Conservation (phyloP, 805 yeast genomes). For the Scheffersomyces amazonensis region DNA sequence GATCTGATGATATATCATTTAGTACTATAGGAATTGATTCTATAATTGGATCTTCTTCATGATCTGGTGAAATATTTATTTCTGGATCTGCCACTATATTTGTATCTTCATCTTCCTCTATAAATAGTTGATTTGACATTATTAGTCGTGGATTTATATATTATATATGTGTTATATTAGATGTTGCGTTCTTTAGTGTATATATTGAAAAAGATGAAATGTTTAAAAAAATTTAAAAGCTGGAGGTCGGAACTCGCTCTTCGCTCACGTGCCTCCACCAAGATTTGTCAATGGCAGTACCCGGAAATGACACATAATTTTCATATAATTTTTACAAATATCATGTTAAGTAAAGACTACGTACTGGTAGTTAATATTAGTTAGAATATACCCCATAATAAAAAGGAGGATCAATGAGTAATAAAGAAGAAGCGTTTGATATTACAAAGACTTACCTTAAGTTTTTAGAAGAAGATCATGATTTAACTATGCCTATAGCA, state of each 20-base stretch:
- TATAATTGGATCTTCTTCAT: slow-evolving; percentile 36
- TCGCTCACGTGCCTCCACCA: too few relatives aligned
- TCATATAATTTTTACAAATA: too few relatives aligned
- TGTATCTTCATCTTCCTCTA: slow-evolving; percentile 21
- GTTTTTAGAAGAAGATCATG: slow-evolving; percentile 86
- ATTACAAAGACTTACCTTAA: slow-evolving; percentile 76
- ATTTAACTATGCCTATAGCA: slow-evolving; percentile 98
- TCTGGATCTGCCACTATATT: slow-evolving; percentile 33
- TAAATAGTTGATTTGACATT: slow-evolving; percentile 19
- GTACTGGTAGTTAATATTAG: too few relatives aligned
- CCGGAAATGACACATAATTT: too few relatives aligned
- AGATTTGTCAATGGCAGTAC: too few relatives aligned
- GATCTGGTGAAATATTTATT: slow-evolving; percentile 23
- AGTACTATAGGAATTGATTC: slow-evolving; percentile 36
- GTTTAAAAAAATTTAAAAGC: too few relatives aligned
- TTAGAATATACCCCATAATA: not conserved
- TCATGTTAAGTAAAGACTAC: too few relatives aligned
- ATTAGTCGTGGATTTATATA: too few relatives aligned
- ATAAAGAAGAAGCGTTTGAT: slow-evolving; percentile 48
- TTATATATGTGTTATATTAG: too few relatives aligned
- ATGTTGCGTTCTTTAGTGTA: too few relatives aligned
- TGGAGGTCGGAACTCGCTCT: too few relatives aligned
- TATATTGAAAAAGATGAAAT: too few relatives aligned
- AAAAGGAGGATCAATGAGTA: slow-evolving; percentile 9
- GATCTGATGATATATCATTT: slow-evolving; percentile 18